These are phyloP conservation scores for Phytophthora brassicae DNA, from an alignment of 352 stramenopile genomes.

Conservation along the genomic window DNA sequence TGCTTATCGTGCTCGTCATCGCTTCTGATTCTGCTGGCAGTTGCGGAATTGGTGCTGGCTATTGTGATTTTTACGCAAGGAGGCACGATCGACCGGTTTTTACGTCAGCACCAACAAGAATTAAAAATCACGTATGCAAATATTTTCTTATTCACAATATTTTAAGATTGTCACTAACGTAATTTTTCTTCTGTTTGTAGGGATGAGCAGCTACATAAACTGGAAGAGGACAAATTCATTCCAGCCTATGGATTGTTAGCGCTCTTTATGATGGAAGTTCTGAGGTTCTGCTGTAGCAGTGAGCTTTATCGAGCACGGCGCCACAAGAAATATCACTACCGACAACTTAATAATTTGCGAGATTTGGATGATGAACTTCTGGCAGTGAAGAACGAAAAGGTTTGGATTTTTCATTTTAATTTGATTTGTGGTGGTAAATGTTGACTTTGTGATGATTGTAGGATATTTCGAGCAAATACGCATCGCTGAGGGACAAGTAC, in stretches of 20 bases:
- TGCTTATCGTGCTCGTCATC: slow-evolving; percentile 63
- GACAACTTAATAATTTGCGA: slow-evolving; percentile 50
- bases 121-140: slow-evolving; percentile 56
- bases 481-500: slow-evolving; percentile 74
- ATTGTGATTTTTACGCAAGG: slow-evolving; percentile 75
- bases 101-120: slow-evolving; percentile 64
- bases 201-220: slow-evolving; percentile 51
- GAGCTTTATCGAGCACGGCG: slow-evolving; percentile 46
- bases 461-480: slow-evolving; percentile 78
- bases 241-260: slow-evolving; percentile 63
- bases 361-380: slow-evolving; percentile 76
- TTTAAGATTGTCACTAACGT: not conserved
- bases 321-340: slow-evolving; percentile 61
- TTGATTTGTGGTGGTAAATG: not conserved
- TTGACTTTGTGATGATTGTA: slow-evolving; percentile 17
- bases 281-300: slow-evolving; percentile 73
- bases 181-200: slow-evolving; percentile 26
- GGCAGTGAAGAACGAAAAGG: slow-evolving; percentile 66
- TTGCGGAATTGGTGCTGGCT: slow-evolving; percentile 60
- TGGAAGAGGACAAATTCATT: slow-evolving; percentile 71
- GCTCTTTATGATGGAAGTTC: slow-evolving; percentile 66
- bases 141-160: not conserved
- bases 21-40: slow-evolving; percentile 59
- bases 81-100: slow-evolving; percentile 55
- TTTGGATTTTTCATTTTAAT: slow-evolving; percentile 10